Base-by-base conservation (phyloP, 495 filamentous ascomycete genomes). In the Aspergillus wentii region DNA sequence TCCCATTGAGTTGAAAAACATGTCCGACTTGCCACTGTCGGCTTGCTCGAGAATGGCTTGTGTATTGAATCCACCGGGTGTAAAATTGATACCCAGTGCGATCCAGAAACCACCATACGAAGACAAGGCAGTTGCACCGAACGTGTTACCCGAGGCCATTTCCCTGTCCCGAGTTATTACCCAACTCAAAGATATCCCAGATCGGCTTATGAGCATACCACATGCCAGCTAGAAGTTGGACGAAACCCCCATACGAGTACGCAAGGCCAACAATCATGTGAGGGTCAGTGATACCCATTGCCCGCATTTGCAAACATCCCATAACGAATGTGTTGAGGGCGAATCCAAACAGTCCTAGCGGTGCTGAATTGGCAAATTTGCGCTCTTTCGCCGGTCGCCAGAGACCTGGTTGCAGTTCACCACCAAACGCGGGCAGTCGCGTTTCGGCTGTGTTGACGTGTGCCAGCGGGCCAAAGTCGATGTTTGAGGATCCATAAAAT, bases 21-120 rank as follows among this genome's bases (percentile, higher is more conserved):
- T 58, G 4, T 41, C 51, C 2, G 44, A 35, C 13, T 44, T 41
- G 2, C 49, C 44, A 6, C 40, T 35, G 46, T 79, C 78, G 0
- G 55, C 59, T 10, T 30, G 35, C 8, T 25, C 33, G 25, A 73
- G 57, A 1, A 43, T 10, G 0, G 53, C 55, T 0, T 64, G 35
- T 25, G 80, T 76, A 15, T 66, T 55, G 49, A 79, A 76, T 18
- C 72, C 76, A 21, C 77, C 68, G 0, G 85, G 78, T n/a, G 85
- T 88, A 37, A 89, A 71, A 42, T 89, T 73, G 63, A 94, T 78
- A 41, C 72, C 86, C 51, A 79, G 85, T 25, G 85, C 75, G 48
- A 95, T 78, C 88, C 88, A 95, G 76, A 94, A 94, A 39, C 87
- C 88, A 33, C 89, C 88, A 57, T 86, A 95, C 0, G 89, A 94